Evolutionary conservation across 78 protist genomes (phyloP).

Genomic region (Speleostelium caveatum): DNA sequence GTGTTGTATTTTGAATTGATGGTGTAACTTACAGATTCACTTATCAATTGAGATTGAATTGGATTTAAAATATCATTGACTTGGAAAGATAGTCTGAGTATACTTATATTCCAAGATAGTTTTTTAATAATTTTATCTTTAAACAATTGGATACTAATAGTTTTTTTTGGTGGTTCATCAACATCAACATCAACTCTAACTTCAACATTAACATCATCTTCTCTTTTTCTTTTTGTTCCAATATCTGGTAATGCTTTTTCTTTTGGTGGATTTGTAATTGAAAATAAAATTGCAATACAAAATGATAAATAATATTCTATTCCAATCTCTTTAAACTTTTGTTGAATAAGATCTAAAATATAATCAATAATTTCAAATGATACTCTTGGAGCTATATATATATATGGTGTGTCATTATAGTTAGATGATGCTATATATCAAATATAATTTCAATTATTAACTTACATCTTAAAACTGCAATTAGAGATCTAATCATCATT

Average conservation of each 20-base stretch:
- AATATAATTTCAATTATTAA: not conserved
- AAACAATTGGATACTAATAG: not conserved
- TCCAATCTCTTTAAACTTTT: slow-evolving; percentile 5
- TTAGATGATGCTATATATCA: not conserved
- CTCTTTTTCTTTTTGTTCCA: not conserved
- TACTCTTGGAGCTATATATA: slow-evolving; percentile 6
- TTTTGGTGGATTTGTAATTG: slow-evolving; percentile 21
- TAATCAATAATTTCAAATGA: slow-evolving; percentile 17
- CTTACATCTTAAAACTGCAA: slow-evolving; percentile 77
- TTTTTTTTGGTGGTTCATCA: not conserved
- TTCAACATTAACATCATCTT: not conserved
- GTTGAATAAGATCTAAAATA: slow-evolving; percentile 38
- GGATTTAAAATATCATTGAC: slow-evolving; percentile 27
- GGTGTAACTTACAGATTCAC: slow-evolving; percentile 14
- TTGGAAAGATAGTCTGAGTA: slow-evolving; percentile 26
- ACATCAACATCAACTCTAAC: not conserved
- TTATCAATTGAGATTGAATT: slow-evolving; percentile 15
- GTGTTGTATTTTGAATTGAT: not conserved
- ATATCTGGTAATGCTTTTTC: not conserved
- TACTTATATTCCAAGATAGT: slow-evolving; percentile 44
- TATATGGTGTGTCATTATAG: not conserved
- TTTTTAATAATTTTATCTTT: slow-evolving; percentile 17
- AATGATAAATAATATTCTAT: slow-evolving; percentile 47
- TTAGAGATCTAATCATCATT: slow-evolving; percentile 57
- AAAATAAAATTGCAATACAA: slow-evolving; percentile 31